These are phyloP conservation scores for Diaporthe vaccinii DNA, from an alignment of 2,329 filamentous ascomycete species.

Conservation along the genomic window DNA sequence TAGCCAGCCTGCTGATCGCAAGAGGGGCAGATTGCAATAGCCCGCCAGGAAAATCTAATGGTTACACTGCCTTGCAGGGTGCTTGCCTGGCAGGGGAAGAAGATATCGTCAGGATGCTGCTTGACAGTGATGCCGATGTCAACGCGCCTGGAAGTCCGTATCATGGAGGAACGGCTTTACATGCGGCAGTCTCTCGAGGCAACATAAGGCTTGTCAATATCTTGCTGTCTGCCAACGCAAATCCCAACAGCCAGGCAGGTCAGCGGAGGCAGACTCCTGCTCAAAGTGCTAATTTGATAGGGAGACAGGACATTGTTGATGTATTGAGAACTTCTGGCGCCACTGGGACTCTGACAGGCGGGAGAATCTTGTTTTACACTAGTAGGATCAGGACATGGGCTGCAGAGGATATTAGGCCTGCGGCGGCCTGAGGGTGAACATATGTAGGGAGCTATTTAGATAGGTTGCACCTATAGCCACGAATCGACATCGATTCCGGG, in stretches of 20 bases:
- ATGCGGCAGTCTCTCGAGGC: constrained; percentile 42
- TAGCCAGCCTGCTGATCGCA: constrained; percentile 40
- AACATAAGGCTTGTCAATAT: constrained; percentile 39
- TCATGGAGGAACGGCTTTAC: constrained; percentile 43
- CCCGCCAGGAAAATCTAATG: constrained; percentile 41
- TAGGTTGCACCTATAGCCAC: too few species aligned
- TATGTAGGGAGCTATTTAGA: not conserved
- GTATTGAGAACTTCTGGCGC: not conserved
- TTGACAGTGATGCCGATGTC: constrained; percentile 44
- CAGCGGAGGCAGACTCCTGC: constrained; percentile 37
- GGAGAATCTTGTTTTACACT: not conserved
- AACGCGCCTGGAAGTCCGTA: constrained; percentile 44
- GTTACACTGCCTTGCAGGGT: constrained; percentile 52
- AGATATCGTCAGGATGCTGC: constrained; percentile 46
- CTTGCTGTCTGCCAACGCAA: constrained; percentile 41
- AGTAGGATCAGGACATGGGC: not conserved
- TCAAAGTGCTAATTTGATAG: constrained; percentile 37
- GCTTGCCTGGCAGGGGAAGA: constrained; percentile 54
- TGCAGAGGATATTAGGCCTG: not conserved
- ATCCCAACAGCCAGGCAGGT: constrained; percentile 11
- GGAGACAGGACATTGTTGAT: not conserved
- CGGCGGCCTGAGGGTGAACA: not conserved
- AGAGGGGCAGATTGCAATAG: constrained; percentile 44
- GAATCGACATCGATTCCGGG: too few species aligned
- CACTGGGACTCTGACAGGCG: not conserved